Percentiles rank a stretch among this genome's conserved stretches.
phyloP scores from a whole-genome alignment of 257 asterid genomes.

The Lavandula angustifolia region DNA sequence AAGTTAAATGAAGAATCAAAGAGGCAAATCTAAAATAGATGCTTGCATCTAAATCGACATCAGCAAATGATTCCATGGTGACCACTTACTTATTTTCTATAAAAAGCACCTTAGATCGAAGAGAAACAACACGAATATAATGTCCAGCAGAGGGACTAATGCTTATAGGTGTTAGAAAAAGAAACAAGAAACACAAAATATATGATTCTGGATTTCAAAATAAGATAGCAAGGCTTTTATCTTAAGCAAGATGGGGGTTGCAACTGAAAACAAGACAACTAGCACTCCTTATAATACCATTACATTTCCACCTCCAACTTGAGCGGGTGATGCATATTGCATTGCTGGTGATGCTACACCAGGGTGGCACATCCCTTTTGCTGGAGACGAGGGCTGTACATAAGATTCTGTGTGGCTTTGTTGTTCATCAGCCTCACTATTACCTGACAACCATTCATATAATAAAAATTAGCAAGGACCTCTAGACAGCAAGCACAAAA shows the following conservation, averaged over 20 bases:
- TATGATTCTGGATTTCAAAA: conserved; percentile 12
- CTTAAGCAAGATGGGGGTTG: background rate
- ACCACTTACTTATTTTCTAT: conserved; percentile 6
- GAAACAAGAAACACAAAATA: conserved; percentile 10
- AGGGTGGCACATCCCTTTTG: conserved; percentile 55
- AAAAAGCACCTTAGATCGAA: conserved; percentile 14
- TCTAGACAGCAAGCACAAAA: conserved; percentile 19
- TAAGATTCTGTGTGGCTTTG: conserved; percentile 58
- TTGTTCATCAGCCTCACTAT: conserved; percentile 67
- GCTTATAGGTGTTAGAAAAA: background rate
- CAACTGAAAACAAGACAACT: conserved; percentile 20
- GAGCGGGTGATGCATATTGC: conserved; percentile 62
- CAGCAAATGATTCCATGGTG: background rate
- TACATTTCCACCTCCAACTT: conserved; percentile 71
- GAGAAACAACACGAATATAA: conserved; percentile 5
- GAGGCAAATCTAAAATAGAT: conserved; percentile 15
- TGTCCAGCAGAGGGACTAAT: background rate
- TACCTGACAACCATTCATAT: conserved; percentile 46
- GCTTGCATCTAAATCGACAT: conserved; percentile 22
- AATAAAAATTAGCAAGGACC: background rate
- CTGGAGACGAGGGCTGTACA: conserved; percentile 55
- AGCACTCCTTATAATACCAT: conserved; percentile 43
- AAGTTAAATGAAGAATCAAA: background rate
- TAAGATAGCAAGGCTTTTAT: background rate
- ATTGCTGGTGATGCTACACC: conserved; percentile 55